Evolutionary conservation across 2,329 filamentous ascomycete species (phyloP), one percentile per base, ranked within the genome.

Genomic region (Blastomyces parvus): DNA sequence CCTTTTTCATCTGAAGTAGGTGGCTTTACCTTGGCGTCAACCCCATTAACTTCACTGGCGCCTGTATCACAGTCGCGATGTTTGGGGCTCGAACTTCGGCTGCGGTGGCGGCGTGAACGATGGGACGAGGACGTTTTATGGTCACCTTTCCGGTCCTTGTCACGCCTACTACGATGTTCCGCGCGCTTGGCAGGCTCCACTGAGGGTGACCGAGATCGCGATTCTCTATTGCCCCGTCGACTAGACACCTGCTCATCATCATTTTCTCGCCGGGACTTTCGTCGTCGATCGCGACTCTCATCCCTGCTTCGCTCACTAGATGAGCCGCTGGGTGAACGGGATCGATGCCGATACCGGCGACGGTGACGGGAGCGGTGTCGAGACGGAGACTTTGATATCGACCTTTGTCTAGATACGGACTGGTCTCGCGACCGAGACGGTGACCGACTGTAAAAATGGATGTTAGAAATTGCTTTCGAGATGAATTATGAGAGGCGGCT

Each of bases 161-260:
- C 84, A 66, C 81, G 82, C 60, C 83, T 86, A 67, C 85, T 86
- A 65, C 85, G 84, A 68, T 86, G 84, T 59, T 81, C 80, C 7
- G 83, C 82, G 62, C 81, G 84, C 46, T 80, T 79, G 5, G 81
- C 81, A 11, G 82, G 81, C 14, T 85, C 83, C 1, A 83, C 83
- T 2, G 89, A 90, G 5, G 81, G 81, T n/a, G 88, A 90, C 63
- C 87, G 82, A 0, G 86, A 86, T 60, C 83, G 82, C 58, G 85
- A 82, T 14, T 78, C 77, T 67, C 80, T 70, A 66, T 79, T 25
- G 78, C 58, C 80, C 76, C 67, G 74, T 74, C 65, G 67, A 66
- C 65, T 76, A 74, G 53, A 76, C 72, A 70, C 66, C 71, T 76
- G 59, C 72, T 69, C 60, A 58, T 82, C 60, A 58, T 82, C 80